A percentile compares a stretch with the other conserved stretches of the same genome.
Conservation (phyloP, 352 stramenopile species). For the Blastocystis sp. region DNA sequence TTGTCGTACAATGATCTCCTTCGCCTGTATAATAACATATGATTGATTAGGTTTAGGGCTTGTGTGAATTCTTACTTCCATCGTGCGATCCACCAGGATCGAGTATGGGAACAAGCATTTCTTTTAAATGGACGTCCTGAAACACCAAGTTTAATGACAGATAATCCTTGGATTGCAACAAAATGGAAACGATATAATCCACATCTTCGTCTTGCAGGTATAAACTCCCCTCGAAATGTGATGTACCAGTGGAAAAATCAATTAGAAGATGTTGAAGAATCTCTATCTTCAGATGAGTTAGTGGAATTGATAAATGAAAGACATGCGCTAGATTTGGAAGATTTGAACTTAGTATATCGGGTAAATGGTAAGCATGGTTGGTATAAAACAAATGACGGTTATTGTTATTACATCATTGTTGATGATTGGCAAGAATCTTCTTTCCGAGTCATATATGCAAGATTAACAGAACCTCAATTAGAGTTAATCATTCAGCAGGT, state of each 20-base stretch:
- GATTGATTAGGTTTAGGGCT: not conserved
- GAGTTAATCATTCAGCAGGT: not conserved
- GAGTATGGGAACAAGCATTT: not conserved
- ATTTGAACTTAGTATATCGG: not conserved
- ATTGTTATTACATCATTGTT: not conserved
- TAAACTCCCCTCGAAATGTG: no score
- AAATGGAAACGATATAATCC: no score
- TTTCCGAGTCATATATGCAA: not conserved
- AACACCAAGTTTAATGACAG: no score
- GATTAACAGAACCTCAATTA: not conserved
- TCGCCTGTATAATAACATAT: not conserved
- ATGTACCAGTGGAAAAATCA: not conserved
- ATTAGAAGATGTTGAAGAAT: no score
- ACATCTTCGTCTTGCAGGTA: no score
- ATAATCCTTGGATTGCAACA: no score
- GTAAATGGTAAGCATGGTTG: not conserved
- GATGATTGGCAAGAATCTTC: not conserved
- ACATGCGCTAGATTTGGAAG: not conserved
- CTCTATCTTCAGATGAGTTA: not conserved
- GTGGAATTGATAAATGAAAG: not conserved
- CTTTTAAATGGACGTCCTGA: no score
- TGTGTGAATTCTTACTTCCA: constrained; percentile 15
- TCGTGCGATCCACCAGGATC: not conserved
- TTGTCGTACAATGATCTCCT: not conserved
- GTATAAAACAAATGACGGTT: not conserved